Evolutionary conservation across 495 filamentous ascomycete genomes (phyloP).

Genomic region (Neurospora sp.): DNA sequence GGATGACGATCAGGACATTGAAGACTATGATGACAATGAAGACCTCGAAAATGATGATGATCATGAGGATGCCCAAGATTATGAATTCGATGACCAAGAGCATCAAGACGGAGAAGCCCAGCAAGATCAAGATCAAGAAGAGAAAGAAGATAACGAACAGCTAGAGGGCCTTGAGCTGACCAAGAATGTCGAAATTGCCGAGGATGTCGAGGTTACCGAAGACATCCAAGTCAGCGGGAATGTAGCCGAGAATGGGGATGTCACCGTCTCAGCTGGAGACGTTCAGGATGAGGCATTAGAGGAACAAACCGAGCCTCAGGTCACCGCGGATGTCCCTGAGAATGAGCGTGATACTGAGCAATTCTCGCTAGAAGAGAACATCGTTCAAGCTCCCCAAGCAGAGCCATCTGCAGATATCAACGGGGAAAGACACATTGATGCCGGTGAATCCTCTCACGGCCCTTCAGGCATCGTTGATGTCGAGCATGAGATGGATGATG

Average conservation of each 20-base stretch:
- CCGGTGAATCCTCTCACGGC: neutral
- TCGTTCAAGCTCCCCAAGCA: neutral
- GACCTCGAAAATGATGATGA: constrained; percentile 12
- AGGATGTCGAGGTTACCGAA: constrained; percentile 1
- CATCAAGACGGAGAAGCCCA: neutral
- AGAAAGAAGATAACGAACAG: constrained; percentile 27
- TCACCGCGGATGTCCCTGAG: neutral
- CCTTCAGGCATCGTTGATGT: neutral
- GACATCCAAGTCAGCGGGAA: constrained; percentile 1
- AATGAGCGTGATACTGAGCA: neutral
- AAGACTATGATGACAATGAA: constrained; percentile 1
- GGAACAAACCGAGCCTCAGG: neutral
- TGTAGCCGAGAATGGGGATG: neutral
- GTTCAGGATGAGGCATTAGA: neutral
- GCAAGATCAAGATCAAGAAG: constrained; percentile 18
- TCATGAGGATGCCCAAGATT: constrained; percentile 14
- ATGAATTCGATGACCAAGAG: neutral
- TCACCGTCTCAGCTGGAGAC: neutral
- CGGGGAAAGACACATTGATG: neutral
- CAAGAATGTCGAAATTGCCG: constrained; percentile 18
- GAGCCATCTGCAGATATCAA: neutral
- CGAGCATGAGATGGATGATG: neutral
- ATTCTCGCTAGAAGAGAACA: neutral
- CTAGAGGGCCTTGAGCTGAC: constrained; percentile 5
- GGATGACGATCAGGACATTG: neutral